Evolutionary conservation across 2,329 filamentous ascomycete genomes (phyloP), one percentile per base, ranked within the genome.

Genomic region (Aspergillus persii): DNA sequence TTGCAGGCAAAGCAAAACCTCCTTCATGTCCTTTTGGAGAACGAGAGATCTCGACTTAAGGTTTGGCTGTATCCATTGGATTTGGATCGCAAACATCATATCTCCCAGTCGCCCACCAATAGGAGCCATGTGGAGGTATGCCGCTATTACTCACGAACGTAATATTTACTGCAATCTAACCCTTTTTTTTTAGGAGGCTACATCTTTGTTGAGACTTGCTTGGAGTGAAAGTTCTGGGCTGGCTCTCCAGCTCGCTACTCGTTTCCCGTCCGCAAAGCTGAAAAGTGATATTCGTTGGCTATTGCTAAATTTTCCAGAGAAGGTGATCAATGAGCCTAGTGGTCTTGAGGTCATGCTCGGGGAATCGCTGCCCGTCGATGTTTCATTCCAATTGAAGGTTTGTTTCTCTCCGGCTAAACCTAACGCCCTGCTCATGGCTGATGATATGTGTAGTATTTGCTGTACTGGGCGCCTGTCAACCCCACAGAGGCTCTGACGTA

Each of bases 381-480:
- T 98, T 49, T 87, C 86, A 56, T 88, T 87, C 67, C 93, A 97
- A 75, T 83, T 98, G 56, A 96, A 94, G 83, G 89, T 90, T 78
- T 56, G 64, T 5, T 4, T 18, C 64, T 41, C 23, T 15, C 23
- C 12, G 41, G 15, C 29, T 47, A 9, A 30, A n/a, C 29, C 23
- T 2, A 4, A 18, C 15, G 52, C 47, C 4, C 33, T 46, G 31
- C 31, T 29, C 55, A 51, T 49, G 15, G n/a, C 50, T 33, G 54
- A 61, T 65, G 46, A 66, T 53, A 8, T 27, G 15, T 52, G 27
- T 65, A 92, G 86, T 96, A 96, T 74, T 81, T 99, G 15, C 81
- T 99, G 1, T 97, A 91, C 78, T 99, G 95, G 95, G 86, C 89
- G 26, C 87, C 95, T 0, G 88, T 96, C 33, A 96, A 96, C 70